Evolutionary conservation across 768 basidiomycete genomes (phyloP).

Genomic region (Mycena rebaudengoi): DNA sequence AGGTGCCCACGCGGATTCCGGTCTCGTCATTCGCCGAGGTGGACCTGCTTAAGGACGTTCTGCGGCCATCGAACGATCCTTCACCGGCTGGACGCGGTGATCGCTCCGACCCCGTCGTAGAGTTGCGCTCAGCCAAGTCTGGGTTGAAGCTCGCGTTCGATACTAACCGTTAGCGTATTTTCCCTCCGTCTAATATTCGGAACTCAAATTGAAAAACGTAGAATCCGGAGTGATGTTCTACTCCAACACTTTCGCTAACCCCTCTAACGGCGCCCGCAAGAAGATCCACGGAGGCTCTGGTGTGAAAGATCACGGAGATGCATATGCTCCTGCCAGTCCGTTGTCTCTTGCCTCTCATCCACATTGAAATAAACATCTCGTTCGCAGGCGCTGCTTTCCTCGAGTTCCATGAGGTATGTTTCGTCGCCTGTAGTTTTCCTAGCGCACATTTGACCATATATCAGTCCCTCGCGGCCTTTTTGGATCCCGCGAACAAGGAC

Average conservation of each 20-base stretch:
- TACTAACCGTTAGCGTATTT: slow-evolving; percentile 61
- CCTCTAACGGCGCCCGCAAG: slow-evolving; percentile 65
- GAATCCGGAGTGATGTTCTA: slow-evolving; percentile 84
- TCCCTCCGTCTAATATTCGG: not conserved
- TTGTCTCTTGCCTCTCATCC: slow-evolving; percentile 18
- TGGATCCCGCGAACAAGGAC: slow-evolving; percentile 63
- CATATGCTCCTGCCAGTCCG: slow-evolving; percentile 68
- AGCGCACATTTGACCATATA: not conserved
- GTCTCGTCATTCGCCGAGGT: slow-evolving; percentile 49
- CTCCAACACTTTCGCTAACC: slow-evolving; percentile 62
- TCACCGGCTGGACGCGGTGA: slow-evolving; percentile 34
- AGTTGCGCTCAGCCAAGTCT: slow-evolving; percentile 63
- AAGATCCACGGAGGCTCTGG: slow-evolving; percentile 82
- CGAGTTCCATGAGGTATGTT: slow-evolving; percentile 69
- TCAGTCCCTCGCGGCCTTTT: slow-evolving; percentile 70
- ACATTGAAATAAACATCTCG: not conserved
- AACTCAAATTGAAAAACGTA: slow-evolving; percentile 31
- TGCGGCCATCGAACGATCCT: slow-evolving; percentile 41
- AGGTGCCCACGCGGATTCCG: slow-evolving; percentile 59
- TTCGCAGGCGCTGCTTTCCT: slow-evolving; percentile 66
- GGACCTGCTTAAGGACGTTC: slow-evolving; percentile 58
- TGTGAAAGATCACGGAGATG: slow-evolving; percentile 57
- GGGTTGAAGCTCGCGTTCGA: slow-evolving; percentile 70
- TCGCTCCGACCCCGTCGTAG: slow-evolving; percentile 54
- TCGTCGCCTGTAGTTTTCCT: not conserved